Conservation (phyloP, 495 filamentous ascomycete species). For the Lophiotrema nucula region DNA sequence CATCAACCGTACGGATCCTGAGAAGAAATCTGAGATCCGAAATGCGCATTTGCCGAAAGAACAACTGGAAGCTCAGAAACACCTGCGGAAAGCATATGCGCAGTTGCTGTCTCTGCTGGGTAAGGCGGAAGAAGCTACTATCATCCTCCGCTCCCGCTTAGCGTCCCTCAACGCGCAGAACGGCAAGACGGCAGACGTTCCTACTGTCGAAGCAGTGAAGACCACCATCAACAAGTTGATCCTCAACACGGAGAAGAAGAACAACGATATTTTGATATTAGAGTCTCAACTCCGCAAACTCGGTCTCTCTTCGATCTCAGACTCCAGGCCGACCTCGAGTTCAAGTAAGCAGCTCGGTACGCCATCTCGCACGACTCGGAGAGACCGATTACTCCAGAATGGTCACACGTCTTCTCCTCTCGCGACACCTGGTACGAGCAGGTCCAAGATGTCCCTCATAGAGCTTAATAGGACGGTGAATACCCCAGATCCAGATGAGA, state of each 20-base stretch:
- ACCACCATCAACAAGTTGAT: constrained; percentile 92
- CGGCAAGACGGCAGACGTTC: constrained; percentile 46
- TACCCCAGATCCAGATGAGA: constrained; percentile 36
- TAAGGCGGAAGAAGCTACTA: constrained; percentile 77
- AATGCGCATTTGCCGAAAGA: constrained; percentile 77
- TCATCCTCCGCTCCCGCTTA: constrained; percentile 76
- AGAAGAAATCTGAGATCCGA: constrained; percentile 56
- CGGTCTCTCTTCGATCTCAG: constrained; percentile 36
- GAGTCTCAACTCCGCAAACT: constrained; percentile 79
- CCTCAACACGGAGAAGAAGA: constrained; percentile 81
- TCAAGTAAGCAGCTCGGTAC: constrained; percentile 6
- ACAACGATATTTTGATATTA: constrained; percentile 82
- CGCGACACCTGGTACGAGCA: constrained; percentile 53
- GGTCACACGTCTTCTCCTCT: too few relatives aligned
- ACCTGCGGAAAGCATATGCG: constrained; percentile 69
- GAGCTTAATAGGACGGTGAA: constrained; percentile 44
- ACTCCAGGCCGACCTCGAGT: constrained; percentile 10
- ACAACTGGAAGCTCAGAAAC: constrained; percentile 75
- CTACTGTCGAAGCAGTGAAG: constrained; percentile 87
- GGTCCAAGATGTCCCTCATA: constrained; percentile 38
- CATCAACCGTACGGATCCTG: constrained; percentile 60
- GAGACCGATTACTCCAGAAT: constrained; percentile 54
- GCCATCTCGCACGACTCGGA: constrained; percentile 30
- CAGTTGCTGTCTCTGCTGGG: constrained; percentile 69
- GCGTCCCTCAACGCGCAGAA: constrained; percentile 52